Base-by-base conservation (phyloP, 306 rosid species). In the Acacia confusa region DNA sequence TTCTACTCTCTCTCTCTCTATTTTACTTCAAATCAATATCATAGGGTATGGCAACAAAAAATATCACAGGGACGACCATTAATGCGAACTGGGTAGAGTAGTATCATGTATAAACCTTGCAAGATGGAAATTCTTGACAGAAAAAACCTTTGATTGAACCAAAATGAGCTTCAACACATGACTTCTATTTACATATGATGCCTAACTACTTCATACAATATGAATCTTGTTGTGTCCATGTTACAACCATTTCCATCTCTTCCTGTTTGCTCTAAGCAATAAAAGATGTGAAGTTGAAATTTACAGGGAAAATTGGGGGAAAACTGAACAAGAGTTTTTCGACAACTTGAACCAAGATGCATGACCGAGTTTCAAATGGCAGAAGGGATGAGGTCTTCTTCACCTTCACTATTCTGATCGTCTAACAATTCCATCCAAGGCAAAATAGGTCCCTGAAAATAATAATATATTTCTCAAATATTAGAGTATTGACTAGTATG, bases 381-480 rank as follows among this genome's bases (percentile, higher is more conserved):
- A 71, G 88, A 85, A 48, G 86, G 79, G 79, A 85, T 72, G 68
- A 81, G 84, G 74, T 83, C 78, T 24, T 80, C 81, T 68, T 75
- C 86, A 74, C 40, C 78, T 24, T 67, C 85, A 47, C 71, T 75
- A 78, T 82, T 81, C 64, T 81, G 44, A 40, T 88, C 84, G 77
- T 82, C 93, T 79, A 89, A 90, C 25, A 70, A 74, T 27, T 82
- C 89, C 97, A 91, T 92, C 99, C 99, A 95, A 43, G 48, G 83
- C 83, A 92, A 82, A 80, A 79, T 71, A 63, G 97, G 91, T 75
- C 97, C 99, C 97, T 95, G 88, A 67, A 83, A 36, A 80, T 58
- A 36, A 80, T 58, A 50, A 78, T 63, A 68, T 52, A 16, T 9
- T 52, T 32, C 32, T 50, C 78, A 73, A 32, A 40, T 53, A 34